Evolutionary conservation across 805 yeast genomes (phyloP).

Genomic region (Lipomyces yamadae): DNA sequence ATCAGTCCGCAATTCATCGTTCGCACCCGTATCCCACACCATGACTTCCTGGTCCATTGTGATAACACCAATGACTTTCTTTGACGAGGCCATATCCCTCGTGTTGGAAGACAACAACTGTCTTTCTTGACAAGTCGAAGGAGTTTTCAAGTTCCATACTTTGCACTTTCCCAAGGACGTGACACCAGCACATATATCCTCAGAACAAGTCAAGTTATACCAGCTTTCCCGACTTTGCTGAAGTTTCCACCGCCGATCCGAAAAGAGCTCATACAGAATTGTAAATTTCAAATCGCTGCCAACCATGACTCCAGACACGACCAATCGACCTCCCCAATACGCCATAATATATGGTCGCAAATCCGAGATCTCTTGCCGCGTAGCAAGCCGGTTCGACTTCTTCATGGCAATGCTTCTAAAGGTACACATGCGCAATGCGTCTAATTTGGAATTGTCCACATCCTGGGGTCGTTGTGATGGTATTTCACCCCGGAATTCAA

Average conservation of each 20-base stretch:
- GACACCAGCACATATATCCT: constrained; percentile 35
- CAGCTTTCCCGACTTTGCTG: constrained; percentile 38
- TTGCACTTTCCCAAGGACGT: constrained; percentile 36
- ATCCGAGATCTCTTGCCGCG: constrained; percentile 34
- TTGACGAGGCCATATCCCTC: constrained; percentile 34
- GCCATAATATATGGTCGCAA: constrained; percentile 34
- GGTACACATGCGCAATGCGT: constrained; percentile 28
- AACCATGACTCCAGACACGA: constrained; percentile 35
- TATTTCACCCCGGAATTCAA: constrained; percentile 28
- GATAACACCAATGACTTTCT: constrained; percentile 27
- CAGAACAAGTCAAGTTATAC: constrained; percentile 36
- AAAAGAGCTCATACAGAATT: constrained; percentile 31
- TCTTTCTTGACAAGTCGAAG: constrained; percentile 36
- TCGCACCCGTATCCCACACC: constrained; percentile 35
- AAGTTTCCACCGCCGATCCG: constrained; percentile 34
- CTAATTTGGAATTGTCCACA: constrained; percentile 18
- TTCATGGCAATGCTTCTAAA: constrained; percentile 34
- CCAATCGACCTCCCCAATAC: constrained; percentile 35
- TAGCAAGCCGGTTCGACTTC: constrained; percentile 31
- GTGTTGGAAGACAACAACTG: constrained; percentile 34
- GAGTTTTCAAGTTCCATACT: constrained; percentile 28
- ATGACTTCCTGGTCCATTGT: constrained; percentile 31
- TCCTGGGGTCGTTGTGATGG: constrained; percentile 37
- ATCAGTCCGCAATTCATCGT: constrained; percentile 29
- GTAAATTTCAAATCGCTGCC: constrained; percentile 34